Conservation (phyloP, 1,284 basidiomycete genomes). For the Trametes sp. region DNA sequence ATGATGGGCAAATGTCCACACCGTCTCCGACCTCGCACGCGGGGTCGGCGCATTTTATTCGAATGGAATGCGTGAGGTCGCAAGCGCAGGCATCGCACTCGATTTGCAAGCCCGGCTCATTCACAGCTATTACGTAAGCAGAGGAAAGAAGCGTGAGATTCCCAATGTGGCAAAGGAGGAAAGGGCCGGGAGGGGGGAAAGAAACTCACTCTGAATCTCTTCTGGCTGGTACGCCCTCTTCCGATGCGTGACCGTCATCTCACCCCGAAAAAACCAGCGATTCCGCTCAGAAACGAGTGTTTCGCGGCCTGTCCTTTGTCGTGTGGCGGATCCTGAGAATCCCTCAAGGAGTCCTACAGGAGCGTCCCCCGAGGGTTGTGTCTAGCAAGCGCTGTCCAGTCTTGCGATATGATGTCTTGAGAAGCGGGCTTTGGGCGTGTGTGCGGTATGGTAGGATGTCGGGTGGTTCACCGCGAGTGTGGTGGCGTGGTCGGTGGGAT, state of each 20-base stretch:
- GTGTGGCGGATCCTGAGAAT: background rate
- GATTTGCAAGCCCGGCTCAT: conserved; percentile 80
- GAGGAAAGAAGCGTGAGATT: conserved; percentile 47
- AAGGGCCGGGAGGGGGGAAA: conserved; percentile 37
- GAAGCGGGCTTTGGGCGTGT: background rate
- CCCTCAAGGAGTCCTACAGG: conserved; percentile 14
- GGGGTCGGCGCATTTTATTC: conserved; percentile 90
- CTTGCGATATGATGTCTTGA: background rate
- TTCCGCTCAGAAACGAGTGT: conserved; percentile 15
- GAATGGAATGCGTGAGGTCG: conserved; percentile 88
- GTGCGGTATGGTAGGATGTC: background rate
- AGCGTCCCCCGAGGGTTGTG: conserved; percentile 15
- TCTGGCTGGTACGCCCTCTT: conserved; percentile 77
- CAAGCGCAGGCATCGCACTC: conserved; percentile 77
- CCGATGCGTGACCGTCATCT: conserved; percentile 80
- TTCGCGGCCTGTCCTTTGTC: conserved; percentile 13
- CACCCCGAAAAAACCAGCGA: conserved; percentile 24
- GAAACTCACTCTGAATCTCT: conserved; percentile 72
- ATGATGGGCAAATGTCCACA: conserved; percentile 87
- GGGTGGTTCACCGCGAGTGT: conserved; percentile 8
- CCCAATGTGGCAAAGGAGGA: conserved; percentile 28
- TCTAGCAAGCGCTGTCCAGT: conserved; percentile 6
- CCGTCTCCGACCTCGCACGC: conserved; percentile 79
- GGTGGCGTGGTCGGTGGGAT: background rate
- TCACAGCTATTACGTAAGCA: conserved; percentile 66